Evolutionary conservation across 345 rosid species (phyloP).

Genomic region (Hibiscus tridactylites): DNA sequence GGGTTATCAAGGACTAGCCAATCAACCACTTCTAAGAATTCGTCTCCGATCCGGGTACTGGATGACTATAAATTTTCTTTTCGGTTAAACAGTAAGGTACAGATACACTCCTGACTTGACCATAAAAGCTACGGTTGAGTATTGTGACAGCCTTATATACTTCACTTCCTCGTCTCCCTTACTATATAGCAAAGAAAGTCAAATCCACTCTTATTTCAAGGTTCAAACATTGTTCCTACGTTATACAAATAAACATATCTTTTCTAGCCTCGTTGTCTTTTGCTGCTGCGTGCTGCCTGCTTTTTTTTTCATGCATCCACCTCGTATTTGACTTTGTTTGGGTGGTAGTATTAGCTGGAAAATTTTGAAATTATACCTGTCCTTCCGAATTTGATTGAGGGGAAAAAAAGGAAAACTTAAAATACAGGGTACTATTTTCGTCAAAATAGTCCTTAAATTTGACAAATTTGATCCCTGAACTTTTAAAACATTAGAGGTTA

Average conservation of each 20-base stretch:
- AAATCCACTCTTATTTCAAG: neutral
- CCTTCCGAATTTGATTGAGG: too few species aligned
- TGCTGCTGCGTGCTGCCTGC: too few species aligned
- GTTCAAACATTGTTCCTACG: neutral
- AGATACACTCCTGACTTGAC: neutral
- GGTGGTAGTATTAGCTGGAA: too few species aligned
- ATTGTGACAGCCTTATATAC: neutral
- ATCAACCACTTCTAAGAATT: neutral
- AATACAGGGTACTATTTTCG: too few species aligned
- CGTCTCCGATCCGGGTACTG: neutral
- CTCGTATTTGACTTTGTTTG: too few species aligned
- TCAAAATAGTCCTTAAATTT: too few species aligned
- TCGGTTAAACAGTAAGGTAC: neutral
- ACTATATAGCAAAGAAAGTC: neutral
- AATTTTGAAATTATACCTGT: too few species aligned
- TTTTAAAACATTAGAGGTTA: neutral
- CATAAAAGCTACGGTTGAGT: neutral
- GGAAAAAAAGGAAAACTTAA: too few species aligned
- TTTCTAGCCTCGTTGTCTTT: too few species aligned
- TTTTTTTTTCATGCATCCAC: too few species aligned
- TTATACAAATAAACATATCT: too few species aligned
- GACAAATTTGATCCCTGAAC: too few species aligned
- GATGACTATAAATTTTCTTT: neutral
- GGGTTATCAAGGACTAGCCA: constrained; percentile 13
- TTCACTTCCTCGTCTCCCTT: neutral